phyloP scores from a whole-genome alignment of 331 rosid species.

The Saraca asoca region DNA sequence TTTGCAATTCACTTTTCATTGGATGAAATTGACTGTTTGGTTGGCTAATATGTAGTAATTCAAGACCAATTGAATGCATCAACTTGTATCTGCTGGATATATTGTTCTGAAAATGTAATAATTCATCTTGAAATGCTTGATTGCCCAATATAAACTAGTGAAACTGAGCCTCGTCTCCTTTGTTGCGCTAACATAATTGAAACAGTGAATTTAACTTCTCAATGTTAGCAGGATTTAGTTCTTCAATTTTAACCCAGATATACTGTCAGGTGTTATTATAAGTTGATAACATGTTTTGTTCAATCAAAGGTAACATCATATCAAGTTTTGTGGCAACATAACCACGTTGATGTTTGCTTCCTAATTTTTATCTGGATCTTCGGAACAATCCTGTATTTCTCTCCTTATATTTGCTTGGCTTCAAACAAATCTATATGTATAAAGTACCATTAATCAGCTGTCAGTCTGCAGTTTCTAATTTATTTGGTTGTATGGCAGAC shows the following conservation, averaged over 20 bases:
- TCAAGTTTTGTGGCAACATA: background rate
- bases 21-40: background rate
- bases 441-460: slow-evolving; percentile 1
- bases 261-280: background rate
- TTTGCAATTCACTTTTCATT: slow-evolving; percentile 10
- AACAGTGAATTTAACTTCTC: background rate
- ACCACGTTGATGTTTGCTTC: slow-evolving; percentile 1
- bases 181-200: background rate
- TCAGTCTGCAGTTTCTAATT: slow-evolving; percentile 36
- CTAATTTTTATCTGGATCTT: slow-evolving; percentile 3
- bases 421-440: slow-evolving; percentile 9
- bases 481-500: slow-evolving; percentile 55
- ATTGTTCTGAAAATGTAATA: background rate
- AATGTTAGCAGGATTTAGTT: background rate
- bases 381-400: background rate
- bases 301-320: no score
- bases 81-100: slow-evolving; percentile 11
- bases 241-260: background rate
- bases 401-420: slow-evolving; percentile 7
- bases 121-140: no score
- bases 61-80: background rate
- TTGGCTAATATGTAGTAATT: slow-evolving; percentile 7
- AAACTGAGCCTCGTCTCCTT: no score
- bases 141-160: no score
- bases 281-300: no score